Conservation (phyloP, 1,139 yeast species). For the Debaryomyces psychrophilus region DNA sequence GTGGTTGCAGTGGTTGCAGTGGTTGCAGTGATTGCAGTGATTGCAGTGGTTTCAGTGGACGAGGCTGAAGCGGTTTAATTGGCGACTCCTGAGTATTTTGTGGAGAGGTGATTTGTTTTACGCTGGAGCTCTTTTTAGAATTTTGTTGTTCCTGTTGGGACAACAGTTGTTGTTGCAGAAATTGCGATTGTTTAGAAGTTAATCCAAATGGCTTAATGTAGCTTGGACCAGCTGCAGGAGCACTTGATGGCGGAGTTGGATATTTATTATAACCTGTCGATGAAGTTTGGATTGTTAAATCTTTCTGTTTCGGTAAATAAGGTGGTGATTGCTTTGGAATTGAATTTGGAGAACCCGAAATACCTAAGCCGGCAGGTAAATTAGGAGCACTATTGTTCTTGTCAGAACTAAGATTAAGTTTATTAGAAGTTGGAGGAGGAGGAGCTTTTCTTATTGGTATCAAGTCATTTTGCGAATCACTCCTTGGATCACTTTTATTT, state of each 20-base stretch:
- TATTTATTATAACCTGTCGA: constrained; percentile 16
- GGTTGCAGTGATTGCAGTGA: constrained; percentile 9
- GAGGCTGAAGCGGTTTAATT: constrained; percentile 26
- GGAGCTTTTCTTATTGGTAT: constrained; percentile 60
- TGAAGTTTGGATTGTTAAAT: constrained; percentile 31
- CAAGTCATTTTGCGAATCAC: constrained; percentile 28
- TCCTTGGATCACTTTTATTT: constrained; percentile 7
- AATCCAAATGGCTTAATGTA: constrained; percentile 27
- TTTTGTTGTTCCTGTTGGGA: constrained; percentile 19
- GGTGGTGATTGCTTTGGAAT: constrained; percentile 41
- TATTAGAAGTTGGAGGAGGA: constrained; percentile 45
- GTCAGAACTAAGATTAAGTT: constrained; percentile 8
- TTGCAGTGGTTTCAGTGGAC: constrained; percentile 16
- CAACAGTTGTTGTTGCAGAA: constrained; percentile 12
- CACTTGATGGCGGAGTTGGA: constrained; percentile 21
- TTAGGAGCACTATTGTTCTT: constrained; percentile 7
- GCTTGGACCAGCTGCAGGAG: constrained; percentile 26
- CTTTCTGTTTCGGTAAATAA: constrained; percentile 30
- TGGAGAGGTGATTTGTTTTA: constrained; percentile 16
- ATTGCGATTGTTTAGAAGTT: constrained; percentile 14
- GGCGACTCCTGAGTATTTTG: constrained; percentile 18
- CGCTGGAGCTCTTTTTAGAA: constrained; percentile 8
- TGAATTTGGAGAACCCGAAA: constrained; percentile 16
- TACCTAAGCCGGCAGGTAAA: constrained; percentile 29
- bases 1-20: constrained; percentile 9